phyloP scores from a whole-genome alignment of 2,329 filamentous ascomycete species.

The Trichoderma guizhouense region DNA sequence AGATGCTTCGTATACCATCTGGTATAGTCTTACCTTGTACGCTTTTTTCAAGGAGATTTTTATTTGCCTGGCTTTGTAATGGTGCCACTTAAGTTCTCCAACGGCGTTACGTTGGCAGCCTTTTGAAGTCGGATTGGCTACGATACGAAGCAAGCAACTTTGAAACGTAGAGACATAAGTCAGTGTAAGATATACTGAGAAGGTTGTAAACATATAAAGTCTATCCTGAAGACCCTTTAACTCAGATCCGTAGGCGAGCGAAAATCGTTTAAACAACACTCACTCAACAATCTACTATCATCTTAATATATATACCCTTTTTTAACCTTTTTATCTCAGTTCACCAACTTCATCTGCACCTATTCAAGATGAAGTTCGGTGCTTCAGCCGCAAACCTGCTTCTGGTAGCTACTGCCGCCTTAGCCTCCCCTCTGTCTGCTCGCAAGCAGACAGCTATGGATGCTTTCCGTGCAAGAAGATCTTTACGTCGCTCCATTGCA shows the following conservation, averaged over 20 bases:
- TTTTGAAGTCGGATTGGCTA: neutral
- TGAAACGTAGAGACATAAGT: neutral
- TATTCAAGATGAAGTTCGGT: neutral
- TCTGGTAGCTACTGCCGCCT: neutral
- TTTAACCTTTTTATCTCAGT: neutral
- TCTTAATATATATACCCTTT: neutral
- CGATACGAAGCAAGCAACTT: neutral
- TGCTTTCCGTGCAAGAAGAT: neutral
- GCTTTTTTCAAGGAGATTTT: neutral
- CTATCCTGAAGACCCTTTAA: neutral
- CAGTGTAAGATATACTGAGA: neutral
- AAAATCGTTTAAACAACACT: neutral
- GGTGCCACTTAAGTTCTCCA: neutral
- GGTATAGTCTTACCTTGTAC: neutral
- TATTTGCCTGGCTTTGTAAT: neutral
- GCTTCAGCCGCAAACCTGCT: neutral
- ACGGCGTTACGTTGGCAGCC: neutral
- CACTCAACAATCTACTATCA: neutral
- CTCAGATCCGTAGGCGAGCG: neutral
- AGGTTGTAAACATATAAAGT: neutral
- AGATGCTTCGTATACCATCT: neutral
- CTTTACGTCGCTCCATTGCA: neutral
- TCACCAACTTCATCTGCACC: neutral
- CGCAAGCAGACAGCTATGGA: constrained; percentile 8
- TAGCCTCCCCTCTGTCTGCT: neutral